Evolutionary conservation across 148 eudicot species (phyloP), one percentile per base, ranked within the genome.

Genomic region (Vaccinium darrowii): DNA sequence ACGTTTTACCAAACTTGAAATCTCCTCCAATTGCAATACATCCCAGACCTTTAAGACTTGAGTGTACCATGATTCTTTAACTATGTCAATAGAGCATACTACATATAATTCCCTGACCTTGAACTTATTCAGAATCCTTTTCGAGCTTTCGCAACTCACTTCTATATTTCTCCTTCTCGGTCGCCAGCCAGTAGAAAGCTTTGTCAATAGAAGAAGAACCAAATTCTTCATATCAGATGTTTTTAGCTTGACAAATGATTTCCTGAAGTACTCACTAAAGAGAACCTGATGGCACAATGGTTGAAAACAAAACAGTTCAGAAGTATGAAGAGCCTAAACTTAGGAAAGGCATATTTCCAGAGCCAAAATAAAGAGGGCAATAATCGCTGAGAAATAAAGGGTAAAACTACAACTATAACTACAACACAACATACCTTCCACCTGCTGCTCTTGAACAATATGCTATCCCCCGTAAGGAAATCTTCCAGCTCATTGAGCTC

Each of bases 31-130:
- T 23, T 88, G 89, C 84, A 94, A 25, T 65, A 94, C 62, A 79
- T 94, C 98, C 98, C 98, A 94, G 18, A 93, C 90, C 88, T 91
- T 94, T 83, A 94, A 81, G 27, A 91, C 92, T 87, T 94, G 98
- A 21, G 27, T 63, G 83, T 93, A 91, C 60, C 14, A 43, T 7
- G 82, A 78, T 30, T 89, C 92, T 81, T 93, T 92, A 15, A 83
- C 54, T 15, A 93, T 88, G 80, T 94, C 98, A 85, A 87, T 89
- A 3, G 98, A 84, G 84, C 92, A 88, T 23, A 93, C 86, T 81
- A 93, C 56, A 76, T 90, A 94, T 23, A 86, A 86, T 9, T 88
- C 88, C 76, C 91, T 92, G 87, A 91, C 92, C 88, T 90, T 94
- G 88, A 91, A 92, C 63, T 91, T 90, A 79, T 93, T 93, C 16